Evolutionary conservation across 148 eudicot species (phyloP), one percentile per base, ranked within the genome.

Genomic region (Talinum fruticosum): DNA sequence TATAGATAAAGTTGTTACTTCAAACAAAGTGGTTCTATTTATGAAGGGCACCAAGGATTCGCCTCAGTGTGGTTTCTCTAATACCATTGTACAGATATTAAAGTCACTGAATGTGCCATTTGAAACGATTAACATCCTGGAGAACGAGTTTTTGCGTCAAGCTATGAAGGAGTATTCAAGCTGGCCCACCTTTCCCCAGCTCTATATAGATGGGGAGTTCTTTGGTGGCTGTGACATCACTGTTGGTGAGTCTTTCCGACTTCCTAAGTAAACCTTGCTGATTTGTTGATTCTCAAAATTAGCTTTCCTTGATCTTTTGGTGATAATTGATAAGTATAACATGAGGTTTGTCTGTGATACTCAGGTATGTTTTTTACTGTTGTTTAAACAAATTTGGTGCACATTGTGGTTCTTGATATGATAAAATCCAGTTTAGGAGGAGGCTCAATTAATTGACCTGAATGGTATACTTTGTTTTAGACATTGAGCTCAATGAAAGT

Each of bases 161-260:
- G 99, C 87, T 72, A 71, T 96, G 85, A 96, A 96, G 87, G 97
- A 93, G 80, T 96, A 96, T 69, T 93, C 99, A 37, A 93, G 85
- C 81, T 96, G 99, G 99, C 99, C 99, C 38, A 96, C 99, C 75
- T 96, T 96, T 86, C 99, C 99, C 21, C 99, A 96, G 82, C 89
- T 96, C 37, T 96, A 96, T 76, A 88, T 93, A 70, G 97, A 96
- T 53, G 97, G 99, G 76, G 99, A 95, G 81, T 95, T 95, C 86
- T 92, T 85, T 82, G 99, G 99, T 75, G 97, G 99, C 65, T 95
- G 99, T 82, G 99, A 95, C 88, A 96, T 93, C 77, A 84, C 88
- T 72, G 85, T 95, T n/a, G 99, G 98, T 91, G 81, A 88, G 92
- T 83, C 15, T 30, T 74, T 66, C n/a, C 6, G 29, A 29, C 66